Base-by-base conservation (phyloP, 169 alveolate genomes). In the Toxoplasma gondii region DNA sequence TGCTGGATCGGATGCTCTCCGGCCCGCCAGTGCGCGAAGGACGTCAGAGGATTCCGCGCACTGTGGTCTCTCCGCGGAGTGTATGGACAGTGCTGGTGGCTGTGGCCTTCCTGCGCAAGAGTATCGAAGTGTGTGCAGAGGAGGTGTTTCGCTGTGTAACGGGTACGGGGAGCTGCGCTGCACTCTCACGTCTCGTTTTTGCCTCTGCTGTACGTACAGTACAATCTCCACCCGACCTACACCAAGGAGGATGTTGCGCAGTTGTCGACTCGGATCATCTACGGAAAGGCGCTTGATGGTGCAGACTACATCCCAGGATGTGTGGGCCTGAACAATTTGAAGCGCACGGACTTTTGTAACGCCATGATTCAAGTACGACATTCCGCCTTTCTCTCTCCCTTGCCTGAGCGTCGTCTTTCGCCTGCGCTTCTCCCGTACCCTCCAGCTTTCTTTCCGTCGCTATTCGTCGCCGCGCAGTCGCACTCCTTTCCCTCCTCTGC, bases 301-400 rank as follows among this genome's bases (percentile, higher is more conserved):
- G 98, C 99, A 29, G 99, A 98, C 83, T 99, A 96, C 94, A 96
- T 98, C 41, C 99, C 99, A 19, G 99, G 94, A 29, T 97, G 97
- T 95, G 97, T 98, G 24, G 99, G 99, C 7, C 96, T 99, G 90
- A 99, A 99, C 94, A 98, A 99, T 97, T 96, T 99, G 88, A 98
- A 98, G 94, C 96, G 98, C 41, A 98, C 99, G 24, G 99, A 99
- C 96, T 99, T 98, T 96, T 98, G 98, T 95, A 99, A 99, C 95
- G 99, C 98, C 22, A 95, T 99, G 27, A 97, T 99, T 80, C 99
- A 99, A 97, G 97, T 98, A 22, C 0, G 78, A 64, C 84, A 4
- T 16, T 36, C 84, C 45, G 5, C 84, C 19, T 36, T 74, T n/a
- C 12, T 19, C 39, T 31, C 44, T 9, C 45, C 43, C 44, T 31